Evolutionary conservation across 768 basidiomycete genomes (phyloP).

Genomic region (Suillus fuscotomentosus): DNA sequence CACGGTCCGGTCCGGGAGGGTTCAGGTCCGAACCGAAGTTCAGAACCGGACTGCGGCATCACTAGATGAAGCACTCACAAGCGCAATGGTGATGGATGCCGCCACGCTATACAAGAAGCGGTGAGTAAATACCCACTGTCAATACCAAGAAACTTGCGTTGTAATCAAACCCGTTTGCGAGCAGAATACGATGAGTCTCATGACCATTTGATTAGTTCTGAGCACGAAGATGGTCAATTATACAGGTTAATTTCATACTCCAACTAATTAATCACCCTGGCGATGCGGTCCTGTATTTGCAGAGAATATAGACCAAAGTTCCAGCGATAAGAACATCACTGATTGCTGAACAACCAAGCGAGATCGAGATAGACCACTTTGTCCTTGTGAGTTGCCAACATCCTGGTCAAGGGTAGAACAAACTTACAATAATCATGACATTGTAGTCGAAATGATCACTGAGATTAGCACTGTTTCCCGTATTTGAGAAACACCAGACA

Average conservation of each 20-base stretch:
- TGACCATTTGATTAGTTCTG: constrained; percentile 18
- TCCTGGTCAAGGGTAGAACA: too few species aligned
- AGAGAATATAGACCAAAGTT: constrained; percentile 17
- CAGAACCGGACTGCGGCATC: too few species aligned
- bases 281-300: constrained; percentile 4
- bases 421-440: not conserved
- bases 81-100: constrained; percentile 8
- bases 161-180: constrained; percentile 29
- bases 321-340: constrained; percentile 23
- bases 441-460: not conserved
- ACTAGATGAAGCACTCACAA: constrained; percentile 17
- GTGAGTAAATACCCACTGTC: not conserved
- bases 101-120: constrained; percentile 11
- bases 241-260: not conserved
- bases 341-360: constrained; percentile 21
- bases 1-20: too few species aligned
- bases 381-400: not conserved
- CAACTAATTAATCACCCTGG: constrained; percentile 10
- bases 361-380: constrained; percentile 21
- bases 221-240: not conserved
- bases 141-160: constrained; percentile 11
- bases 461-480: not conserved
- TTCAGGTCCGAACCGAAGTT: too few species aligned
- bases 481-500: not conserved
- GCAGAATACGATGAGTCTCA: constrained; percentile 15